Evolutionary conservation across 495 filamentous ascomycete genomes (phyloP), one percentile per base, ranked within the genome.

Genomic region (Glarea lozoyensis): DNA sequence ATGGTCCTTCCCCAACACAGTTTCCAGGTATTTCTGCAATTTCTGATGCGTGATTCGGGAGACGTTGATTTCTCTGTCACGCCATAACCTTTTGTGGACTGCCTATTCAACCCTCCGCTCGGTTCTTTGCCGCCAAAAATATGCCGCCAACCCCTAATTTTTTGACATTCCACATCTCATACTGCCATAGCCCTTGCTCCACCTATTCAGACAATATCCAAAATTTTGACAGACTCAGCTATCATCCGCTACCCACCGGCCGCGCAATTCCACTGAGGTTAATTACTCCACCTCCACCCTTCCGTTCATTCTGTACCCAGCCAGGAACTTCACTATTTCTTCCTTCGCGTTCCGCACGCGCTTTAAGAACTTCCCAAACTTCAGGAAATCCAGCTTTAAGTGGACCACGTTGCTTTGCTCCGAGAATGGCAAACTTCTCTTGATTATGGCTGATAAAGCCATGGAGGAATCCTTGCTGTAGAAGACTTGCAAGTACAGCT

Each of bases 361-460:
- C 48, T 25, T 50, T 58, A 16, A 59, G 29, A 6, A 50, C 45
- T 7, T 43, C 33, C 40, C 58, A 65, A 2, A 60, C 40, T 34
- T 47, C 42, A 3, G 55, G 53, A 33, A 66, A 58, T 15, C 55
- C 55, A 5, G 55, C 60, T 6, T 59, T 79, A 4, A 72, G 70
- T 36, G 85, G 53, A 1, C 72, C 71, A 1, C 65, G 75, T 38
- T 72, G 62, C 54, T 84, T 84, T 12, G 86, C 76, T 5, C 92
- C 89, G 20, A 84, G 75, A 25, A 96, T 82, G 3, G 87, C 88
- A 47, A 94, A 93, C 15, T 79, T 76, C 20, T 68, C 72, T 50
- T 79, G 79, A 23, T 71, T 65, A 51, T 92, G 84, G 10, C 84
- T 84, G 17, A 96, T 72, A 50, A 89, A 98, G 4, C 92, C 92